Evolutionary conservation across 1,284 basidiomycete genomes (phyloP).

Genomic region (Microbotryomycetes sp.): DNA sequence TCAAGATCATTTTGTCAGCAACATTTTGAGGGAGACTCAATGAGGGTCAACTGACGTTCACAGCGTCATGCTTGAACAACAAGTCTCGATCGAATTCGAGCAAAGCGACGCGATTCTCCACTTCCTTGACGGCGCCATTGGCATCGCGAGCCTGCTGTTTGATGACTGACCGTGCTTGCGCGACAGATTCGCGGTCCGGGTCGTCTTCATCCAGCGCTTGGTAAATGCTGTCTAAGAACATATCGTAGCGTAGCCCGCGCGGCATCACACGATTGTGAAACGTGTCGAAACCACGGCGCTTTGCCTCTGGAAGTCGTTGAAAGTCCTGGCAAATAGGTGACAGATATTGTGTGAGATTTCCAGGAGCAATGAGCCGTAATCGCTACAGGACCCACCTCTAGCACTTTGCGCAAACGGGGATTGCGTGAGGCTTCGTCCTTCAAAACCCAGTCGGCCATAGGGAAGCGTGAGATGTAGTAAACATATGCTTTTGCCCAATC

Average conservation of each 20-base stretch:
- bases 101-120: constrained; percentile 77
- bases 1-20: neutral
- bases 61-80: constrained; percentile 56
- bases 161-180: constrained; percentile 76
- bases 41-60: constrained; percentile 4
- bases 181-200: constrained; percentile 70
- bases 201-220: constrained; percentile 61
- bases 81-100: constrained; percentile 76
- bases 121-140: constrained; percentile 69
- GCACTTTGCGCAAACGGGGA: constrained; percentile 70
- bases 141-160: constrained; percentile 63
- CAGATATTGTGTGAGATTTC: constrained; percentile 3
- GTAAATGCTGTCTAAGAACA: constrained; percentile 72
- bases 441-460: constrained; percentile 75
- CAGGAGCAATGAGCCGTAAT: neutral
- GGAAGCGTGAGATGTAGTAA: constrained; percentile 74
- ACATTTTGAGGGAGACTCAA: too few relatives aligned
- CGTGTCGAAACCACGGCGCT: constrained; percentile 73
- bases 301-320: constrained; percentile 64
- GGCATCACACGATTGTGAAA: constrained; percentile 86
- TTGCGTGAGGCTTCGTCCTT: constrained; percentile 79
- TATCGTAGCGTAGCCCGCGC: constrained; percentile 77
- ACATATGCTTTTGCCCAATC: constrained; percentile 84
- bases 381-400: constrained; percentile 58
- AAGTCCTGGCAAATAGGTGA: constrained; percentile 50